Evolutionary conservation across 2,329 filamentous ascomycete species (phyloP), one percentile per base, ranked within the genome.

Genomic region (Aspergillus melleus): DNA sequence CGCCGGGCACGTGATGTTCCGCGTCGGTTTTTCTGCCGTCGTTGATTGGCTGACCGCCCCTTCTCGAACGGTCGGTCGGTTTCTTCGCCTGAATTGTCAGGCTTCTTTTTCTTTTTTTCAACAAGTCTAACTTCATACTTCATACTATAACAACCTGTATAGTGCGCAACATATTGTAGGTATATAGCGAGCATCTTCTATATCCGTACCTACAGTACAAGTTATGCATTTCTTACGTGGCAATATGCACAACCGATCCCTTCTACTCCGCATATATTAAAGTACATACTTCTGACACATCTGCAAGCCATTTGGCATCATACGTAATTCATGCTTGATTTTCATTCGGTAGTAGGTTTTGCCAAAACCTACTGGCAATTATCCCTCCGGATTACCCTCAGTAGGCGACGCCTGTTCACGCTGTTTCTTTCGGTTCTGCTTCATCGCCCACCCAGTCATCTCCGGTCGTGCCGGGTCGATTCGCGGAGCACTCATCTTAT

Each of bases 401-500:
- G 64, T 62, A 8, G 61, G 55, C 24, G 60, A 65, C 4, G 10
- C n/a, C 2, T 64, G 63, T 55, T 62, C 61, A 55, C 66, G 64
- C 60, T 76, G 72, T 60, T 70, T 76, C 63, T 73, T 69, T 39
- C 76, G 69, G 57, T 78, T 77, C 60, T 77, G 72, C 58, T 76
- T 79, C 76, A 79, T 78, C 5, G 76, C 76, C 76, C 76, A 77
- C 2, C 76, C 76, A 6, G 76, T 77, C 74, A 78, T 69, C 49
- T 78, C 76, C 12, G 76, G 76, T 10, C 70, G 69, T 2, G 75
- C 76, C 36, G 76, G 76, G 63, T 81, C 79, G 57, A 79, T 76
- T 49, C 80, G 74, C 19, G 82, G 82, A 26, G 84, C 83, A 70
- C 85, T 87, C 72, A 90, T 86, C 9, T 78, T 79, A 72, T 89